Conservation (phyloP, 805 yeast genomes). For the Brettanomyces anomalus region DNA sequence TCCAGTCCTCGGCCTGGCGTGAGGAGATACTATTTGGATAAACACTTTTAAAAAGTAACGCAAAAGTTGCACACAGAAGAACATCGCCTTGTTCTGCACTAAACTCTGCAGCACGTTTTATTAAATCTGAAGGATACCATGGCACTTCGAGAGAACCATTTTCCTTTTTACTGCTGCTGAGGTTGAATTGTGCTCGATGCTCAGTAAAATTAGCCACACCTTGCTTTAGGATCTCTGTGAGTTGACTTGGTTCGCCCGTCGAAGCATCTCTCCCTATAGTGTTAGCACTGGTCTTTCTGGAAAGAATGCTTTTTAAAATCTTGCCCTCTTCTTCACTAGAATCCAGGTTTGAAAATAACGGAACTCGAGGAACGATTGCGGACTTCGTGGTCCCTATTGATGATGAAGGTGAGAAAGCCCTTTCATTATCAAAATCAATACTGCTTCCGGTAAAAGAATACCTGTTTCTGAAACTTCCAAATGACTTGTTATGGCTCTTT, state of each 20-base stretch:
- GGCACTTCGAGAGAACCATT: constrained; percentile 27
- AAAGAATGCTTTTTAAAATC: constrained; percentile 7
- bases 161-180: neutral
- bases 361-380: constrained; percentile 7
- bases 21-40: constrained; percentile 24
- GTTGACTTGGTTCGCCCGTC: constrained; percentile 13
- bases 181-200: neutral
- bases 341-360: neutral
- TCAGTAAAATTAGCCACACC: neutral
- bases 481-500: constrained; percentile 1
- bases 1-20: constrained; percentile 43
- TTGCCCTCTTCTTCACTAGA: constrained; percentile 5
- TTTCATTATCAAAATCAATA: constrained; percentile 29
- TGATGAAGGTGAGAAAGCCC: constrained; percentile 16
- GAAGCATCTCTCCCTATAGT: neutral
- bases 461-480: constrained; percentile 9
- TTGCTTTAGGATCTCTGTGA: constrained; percentile 20
- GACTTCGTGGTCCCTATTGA: constrained; percentile 10
- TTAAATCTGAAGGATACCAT: constrained; percentile 46
- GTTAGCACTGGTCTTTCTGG: constrained; percentile 3
- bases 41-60: constrained; percentile 40
- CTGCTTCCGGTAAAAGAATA: constrained; percentile 26
- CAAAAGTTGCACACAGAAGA: constrained; percentile 47
- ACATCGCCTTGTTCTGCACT: constrained; percentile 57
- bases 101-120: constrained; percentile 44